Percentiles rank a stretch among this genome's conserved stretches.
Conservation (phyloP, 2,329 filamentous ascomycete genomes). For the Alternaria arbusti region DNA sequence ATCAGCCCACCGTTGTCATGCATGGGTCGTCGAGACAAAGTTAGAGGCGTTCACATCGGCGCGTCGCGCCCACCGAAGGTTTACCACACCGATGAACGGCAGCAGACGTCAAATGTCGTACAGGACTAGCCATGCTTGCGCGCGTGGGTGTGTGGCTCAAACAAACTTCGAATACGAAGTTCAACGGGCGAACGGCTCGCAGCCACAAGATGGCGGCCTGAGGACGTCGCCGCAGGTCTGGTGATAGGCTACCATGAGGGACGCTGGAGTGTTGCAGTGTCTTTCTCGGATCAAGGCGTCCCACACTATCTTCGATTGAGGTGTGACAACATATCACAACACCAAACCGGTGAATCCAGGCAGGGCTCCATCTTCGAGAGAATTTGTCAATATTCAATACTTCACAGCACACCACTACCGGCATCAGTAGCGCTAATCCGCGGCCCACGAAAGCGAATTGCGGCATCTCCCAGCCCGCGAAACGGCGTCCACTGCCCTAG, state of each 20-base stretch:
- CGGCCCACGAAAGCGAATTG: constrained; percentile 1
- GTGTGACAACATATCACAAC: neutral
- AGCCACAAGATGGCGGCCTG: constrained; percentile 1
- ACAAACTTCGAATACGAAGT: constrained; percentile 1
- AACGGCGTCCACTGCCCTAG: constrained; percentile 5
- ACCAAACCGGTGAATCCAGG: neutral
- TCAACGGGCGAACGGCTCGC: constrained; percentile 2
- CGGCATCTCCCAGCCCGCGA: neutral
- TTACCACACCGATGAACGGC: constrained; percentile 6
- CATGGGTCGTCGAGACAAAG: constrained; percentile 2
- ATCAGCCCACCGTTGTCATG: neutral
- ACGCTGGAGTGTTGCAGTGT: neutral
- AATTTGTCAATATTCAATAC: neutral
- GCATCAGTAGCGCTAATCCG: neutral
- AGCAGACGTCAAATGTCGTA: constrained; percentile 2
- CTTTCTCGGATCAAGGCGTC: neutral
- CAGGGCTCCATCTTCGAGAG: neutral
- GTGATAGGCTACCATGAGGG: neutral
- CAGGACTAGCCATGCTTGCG: constrained; percentile 1
- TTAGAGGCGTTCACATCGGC: neutral
- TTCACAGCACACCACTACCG: neutral
- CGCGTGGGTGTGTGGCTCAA: neutral
- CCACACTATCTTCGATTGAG: neutral
- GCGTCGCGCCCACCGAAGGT: constrained; percentile 5
- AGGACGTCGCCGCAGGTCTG: neutral